Conservation (phyloP, 1,284 basidiomycete species). For the Leucocoprinus gongylophorus region DNA sequence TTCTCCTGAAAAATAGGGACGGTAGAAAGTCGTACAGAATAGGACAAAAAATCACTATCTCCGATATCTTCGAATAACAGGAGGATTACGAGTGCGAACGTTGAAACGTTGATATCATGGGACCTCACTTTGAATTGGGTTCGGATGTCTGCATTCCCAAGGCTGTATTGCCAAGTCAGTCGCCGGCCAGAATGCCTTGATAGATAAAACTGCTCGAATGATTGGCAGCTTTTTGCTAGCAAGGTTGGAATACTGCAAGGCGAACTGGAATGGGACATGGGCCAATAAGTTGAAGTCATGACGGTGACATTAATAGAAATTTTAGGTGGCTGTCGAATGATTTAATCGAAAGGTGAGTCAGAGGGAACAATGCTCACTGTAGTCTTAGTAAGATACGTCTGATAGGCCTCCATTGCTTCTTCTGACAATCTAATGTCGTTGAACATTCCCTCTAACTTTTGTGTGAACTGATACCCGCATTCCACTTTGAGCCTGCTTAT, state of each 20-base stretch:
- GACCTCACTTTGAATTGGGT: slow-evolving; percentile 74
- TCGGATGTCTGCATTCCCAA: slow-evolving; percentile 88
- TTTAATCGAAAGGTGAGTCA: slow-evolving; percentile 2
- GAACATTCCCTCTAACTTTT: slow-evolving; percentile 99
- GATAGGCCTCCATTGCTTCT: slow-evolving; percentile 79
- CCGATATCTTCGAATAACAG: slow-evolving; percentile 77
- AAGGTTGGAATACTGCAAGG: slow-evolving; percentile 63
- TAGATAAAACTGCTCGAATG: slow-evolving; percentile 89
- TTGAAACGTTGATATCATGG: slow-evolving; percentile 93
- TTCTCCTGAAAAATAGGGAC: neutral
- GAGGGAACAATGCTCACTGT: slow-evolving; percentile 35
- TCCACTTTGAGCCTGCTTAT: slow-evolving; percentile 97
- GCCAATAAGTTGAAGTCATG: slow-evolving; percentile 94
- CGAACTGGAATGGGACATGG: slow-evolving; percentile 58
- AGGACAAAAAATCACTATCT: slow-evolving; percentile 67
- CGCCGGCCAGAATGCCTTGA: slow-evolving; percentile 85
- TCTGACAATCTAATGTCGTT: slow-evolving; percentile 90
- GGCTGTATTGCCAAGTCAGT: slow-evolving; percentile 90
- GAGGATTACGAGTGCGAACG: slow-evolving; percentile 84
- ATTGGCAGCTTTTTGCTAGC: slow-evolving; percentile 59
- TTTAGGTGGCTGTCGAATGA: slow-evolving; percentile 45
- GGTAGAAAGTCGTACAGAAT: slow-evolving; percentile 44
- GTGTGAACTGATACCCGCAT: slow-evolving; percentile 95
- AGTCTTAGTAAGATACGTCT: slow-evolving; percentile 48
- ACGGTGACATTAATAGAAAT: slow-evolving; percentile 83